Percentiles rank a stretch among this genome's conserved stretches.
phyloP scores from a whole-genome alignment of 805 yeast genomes.

The Teunomyces stri region DNA sequence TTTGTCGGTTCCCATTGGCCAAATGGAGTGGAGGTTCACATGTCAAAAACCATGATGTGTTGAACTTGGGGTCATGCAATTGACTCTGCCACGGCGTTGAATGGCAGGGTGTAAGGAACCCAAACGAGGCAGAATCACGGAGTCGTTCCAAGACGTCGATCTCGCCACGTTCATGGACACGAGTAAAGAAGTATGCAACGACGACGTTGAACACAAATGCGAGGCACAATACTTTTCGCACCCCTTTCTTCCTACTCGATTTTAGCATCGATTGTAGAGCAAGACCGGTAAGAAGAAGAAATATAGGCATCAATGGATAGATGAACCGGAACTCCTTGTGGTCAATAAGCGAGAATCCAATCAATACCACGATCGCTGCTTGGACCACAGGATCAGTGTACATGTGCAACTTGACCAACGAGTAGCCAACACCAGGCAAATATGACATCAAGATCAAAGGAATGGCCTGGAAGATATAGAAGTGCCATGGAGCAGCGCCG shows the following conservation, averaged over 20 bases:
- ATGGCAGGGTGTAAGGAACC: slow-evolving; percentile 93
- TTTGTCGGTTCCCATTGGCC: slow-evolving; percentile 15
- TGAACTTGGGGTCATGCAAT: slow-evolving; percentile 55
- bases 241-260: background rate
- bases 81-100: slow-evolving; percentile 94
- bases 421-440: slow-evolving; percentile 54
- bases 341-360: slow-evolving; percentile 58
- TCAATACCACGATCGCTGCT: slow-evolving; percentile 42
- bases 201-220: slow-evolving; percentile 30
- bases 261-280: background rate
- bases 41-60: slow-evolving; percentile 67
- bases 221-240: background rate
- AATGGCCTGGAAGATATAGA: slow-evolving; percentile 77
- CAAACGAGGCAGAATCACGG: slow-evolving; percentile 52
- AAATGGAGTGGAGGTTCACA: slow-evolving; percentile 85
- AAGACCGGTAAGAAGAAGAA: slow-evolving; percentile 51
- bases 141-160: slow-evolving; percentile 61
- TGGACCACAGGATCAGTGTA: slow-evolving; percentile 17
- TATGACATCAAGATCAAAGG: slow-evolving; percentile 72
- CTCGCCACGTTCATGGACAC: slow-evolving; percentile 84
- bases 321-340: slow-evolving; percentile 94
- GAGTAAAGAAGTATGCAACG: slow-evolving; percentile 52
- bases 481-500: slow-evolving; percentile 82
- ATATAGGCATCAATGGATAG: slow-evolving; percentile 76
- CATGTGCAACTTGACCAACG: slow-evolving; percentile 9